Evolutionary conservation across 805 yeast species (phyloP), one percentile per base, ranked within the genome.

Genomic region (Metschnikowia rubicola): DNA sequence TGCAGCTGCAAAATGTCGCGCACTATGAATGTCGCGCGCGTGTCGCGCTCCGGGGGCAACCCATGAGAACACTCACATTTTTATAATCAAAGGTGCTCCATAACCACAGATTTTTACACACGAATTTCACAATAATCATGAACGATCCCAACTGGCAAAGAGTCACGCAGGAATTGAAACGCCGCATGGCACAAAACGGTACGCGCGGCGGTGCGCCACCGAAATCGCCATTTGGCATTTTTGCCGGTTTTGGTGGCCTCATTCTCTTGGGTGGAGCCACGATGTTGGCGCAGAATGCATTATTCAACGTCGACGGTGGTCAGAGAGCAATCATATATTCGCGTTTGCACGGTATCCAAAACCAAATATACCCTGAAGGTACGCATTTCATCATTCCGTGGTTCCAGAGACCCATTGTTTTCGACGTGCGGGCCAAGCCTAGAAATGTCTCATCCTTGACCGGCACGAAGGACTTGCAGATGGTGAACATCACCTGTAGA

Each of bases 401-500:
- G 98, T 74, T 94, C 55, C 99, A 94, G 66, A 84, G 81, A 65
- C 95, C 98, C 3, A 78, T 94, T 41, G 72, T 89, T 13, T 94
- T 79, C 66, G 99, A 94, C 66, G 96, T 94, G 29, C 80, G 97
- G 64, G 91, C 97, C n/a, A 86, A 83, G 54, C 98, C 99, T 32
- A 84, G 94, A 69, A 88, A 86, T 57, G 91, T 94, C 61, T 83
- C 96, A 37, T 86, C 98, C 19, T 88, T 90, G 54, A 94, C 99
- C 1, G 99, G 99, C 33, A 89, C 97, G 21, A 94, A 92, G 73
- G 99, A 94, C 71, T 78, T 94, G 64, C 99, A 94, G 74, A 94
- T 94, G 99, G 99, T 94, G 41, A 94, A 90, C 68, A 92, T 94
- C 63, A 92, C 98, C n/a, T 94, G 99, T 69, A 85, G 99, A 74